Evolutionary conservation across 768 basidiomycete genomes (phyloP).

Genomic region (Boletus coccyginus): DNA sequence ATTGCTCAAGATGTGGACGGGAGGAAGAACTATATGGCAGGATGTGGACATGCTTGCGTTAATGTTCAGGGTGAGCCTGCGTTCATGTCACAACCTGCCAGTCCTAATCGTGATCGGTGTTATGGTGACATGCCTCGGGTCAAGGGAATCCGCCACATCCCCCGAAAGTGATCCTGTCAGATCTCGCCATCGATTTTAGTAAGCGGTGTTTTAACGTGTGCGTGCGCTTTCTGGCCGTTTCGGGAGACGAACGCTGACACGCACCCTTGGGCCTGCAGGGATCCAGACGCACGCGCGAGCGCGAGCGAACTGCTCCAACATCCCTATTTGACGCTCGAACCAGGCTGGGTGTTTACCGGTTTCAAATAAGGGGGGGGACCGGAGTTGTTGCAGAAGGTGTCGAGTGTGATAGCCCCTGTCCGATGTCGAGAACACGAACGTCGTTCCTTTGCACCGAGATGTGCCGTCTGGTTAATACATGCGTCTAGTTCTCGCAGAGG

Average conservation of each 20-base stretch:
- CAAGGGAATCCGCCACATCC: slow-evolving; percentile 82
- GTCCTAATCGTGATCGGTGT: not conserved
- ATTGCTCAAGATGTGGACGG: slow-evolving; percentile 94
- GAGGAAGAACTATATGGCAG: slow-evolving; percentile 74
- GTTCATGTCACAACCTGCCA: not conserved
- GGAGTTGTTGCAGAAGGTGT: too few species aligned
- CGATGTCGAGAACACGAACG: too few species aligned
- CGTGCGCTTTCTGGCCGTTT: not conserved
- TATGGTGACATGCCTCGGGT: slow-evolving; percentile 53
- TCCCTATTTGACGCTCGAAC: slow-evolving; percentile 65
- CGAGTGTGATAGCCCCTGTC: too few species aligned
- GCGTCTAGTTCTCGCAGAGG: too few species aligned
- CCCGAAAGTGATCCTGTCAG: slow-evolving; percentile 65
- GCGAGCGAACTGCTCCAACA: slow-evolving; percentile 75
- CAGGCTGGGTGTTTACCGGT: slow-evolving; percentile 67
- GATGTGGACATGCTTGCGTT: slow-evolving; percentile 81
- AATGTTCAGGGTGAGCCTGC: slow-evolving; percentile 70
- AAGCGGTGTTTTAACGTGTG: slow-evolving; percentile 82
- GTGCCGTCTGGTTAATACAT: too few species aligned
- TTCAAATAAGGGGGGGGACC: slow-evolving; percentile 15
- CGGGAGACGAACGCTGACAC: not conserved
- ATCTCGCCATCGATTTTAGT: slow-evolving; percentile 78
- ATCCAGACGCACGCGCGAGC: slow-evolving; percentile 76
- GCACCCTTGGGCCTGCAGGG: slow-evolving; percentile 36
- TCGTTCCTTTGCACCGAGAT: too few species aligned